Evolutionary conservation across 2,329 filamentous ascomycete genomes (phyloP), one percentile per base, ranked within the genome.

Genomic region (Talaromyces verruculosus): DNA sequence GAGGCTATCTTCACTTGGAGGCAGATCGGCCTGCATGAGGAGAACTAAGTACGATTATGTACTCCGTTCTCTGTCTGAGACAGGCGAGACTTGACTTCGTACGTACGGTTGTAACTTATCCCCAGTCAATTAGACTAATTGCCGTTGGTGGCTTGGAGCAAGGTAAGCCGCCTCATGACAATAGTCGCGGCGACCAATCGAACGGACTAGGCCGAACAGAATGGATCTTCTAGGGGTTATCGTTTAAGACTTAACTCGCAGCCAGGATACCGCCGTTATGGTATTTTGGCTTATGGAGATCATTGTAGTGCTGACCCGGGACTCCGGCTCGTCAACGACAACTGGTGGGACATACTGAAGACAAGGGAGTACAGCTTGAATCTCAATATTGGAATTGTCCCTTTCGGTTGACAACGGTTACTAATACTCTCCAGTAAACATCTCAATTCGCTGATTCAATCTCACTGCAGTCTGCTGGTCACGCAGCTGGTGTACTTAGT

Each of bases 131-230:
- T 5, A 53, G 8, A 33, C 28, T 33, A 28, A 53, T 33, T n/a
- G 49, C 19, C 5, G 53, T 57, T 51, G 60, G 41, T 49, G 60
- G 19, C 45, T 61, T 55, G 45, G 45, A 37, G 37, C 47, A 61
- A 37, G 64, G 39, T 59, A 65, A 62, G 59, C 47, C 60, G 45
- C 47, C 47, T 63, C 35, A 37, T 59, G 51, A 41, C 49, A 65
- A 59, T 63, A 65, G 49, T 65, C 49, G 64, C 49, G n/a, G 59
- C 57, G 17, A n/a, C 57, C 58, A 65, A 64, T 64, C 30, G 51
- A 55, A 55, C 51, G 51, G 51, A 55, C 51, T 55, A 37, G 51
- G n/a, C 51, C 30, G 17, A 35, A 55, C 25, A 55, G 8, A 33
- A 30, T 55, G 30, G 30, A 35, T 35, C 58, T 19, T 58, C 53